Percentiles rank a stretch among this genome's conserved stretches.
Conservation (phyloP, 2,329 filamentous ascomycete genomes). For the Paraphoma chrysanthemicola region DNA sequence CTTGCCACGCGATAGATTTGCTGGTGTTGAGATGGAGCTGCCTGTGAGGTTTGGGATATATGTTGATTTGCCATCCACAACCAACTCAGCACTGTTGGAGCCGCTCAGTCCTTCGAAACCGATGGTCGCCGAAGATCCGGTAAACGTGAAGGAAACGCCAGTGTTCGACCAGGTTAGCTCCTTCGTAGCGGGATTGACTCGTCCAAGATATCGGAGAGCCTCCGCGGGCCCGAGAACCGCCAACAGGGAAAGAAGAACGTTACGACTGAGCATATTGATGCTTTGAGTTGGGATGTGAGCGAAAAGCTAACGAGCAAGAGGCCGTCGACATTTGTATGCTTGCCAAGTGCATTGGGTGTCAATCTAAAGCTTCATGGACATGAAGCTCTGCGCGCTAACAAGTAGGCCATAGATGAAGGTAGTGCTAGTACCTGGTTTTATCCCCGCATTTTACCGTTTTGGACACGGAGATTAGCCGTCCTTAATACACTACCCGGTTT, state of each 20-base stretch:
- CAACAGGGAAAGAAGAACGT: neutral
- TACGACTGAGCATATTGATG: neutral
- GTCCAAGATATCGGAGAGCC: constrained; percentile 28
- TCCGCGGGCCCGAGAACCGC: neutral
- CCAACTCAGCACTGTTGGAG: constrained; percentile 43
- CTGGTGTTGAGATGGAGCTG: constrained; percentile 39
- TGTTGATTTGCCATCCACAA: constrained; percentile 38
- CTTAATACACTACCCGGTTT: constrained; percentile 2
- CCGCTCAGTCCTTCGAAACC: constrained; percentile 39
- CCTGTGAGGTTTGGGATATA: constrained; percentile 38
- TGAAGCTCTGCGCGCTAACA: neutral
- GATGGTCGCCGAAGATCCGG: constrained; percentile 50
- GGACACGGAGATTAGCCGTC: constrained; percentile 5
- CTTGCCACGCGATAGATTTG: constrained; percentile 35
- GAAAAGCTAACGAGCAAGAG: neutral
- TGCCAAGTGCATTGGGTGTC: neutral
- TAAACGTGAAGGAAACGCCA: constrained; percentile 52
- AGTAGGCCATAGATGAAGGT: neutral
- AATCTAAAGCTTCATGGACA: neutral
- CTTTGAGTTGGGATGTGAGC: neutral
- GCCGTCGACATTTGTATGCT: neutral
- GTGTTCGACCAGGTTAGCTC: constrained; percentile 55
- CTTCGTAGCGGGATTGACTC: constrained; percentile 51
- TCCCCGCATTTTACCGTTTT: constrained; percentile 1
- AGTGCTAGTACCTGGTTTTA: neutral